Base-by-base conservation (phyloP, 371 early-diverging fungal genomes). In the Mucor mucedo region DNA sequence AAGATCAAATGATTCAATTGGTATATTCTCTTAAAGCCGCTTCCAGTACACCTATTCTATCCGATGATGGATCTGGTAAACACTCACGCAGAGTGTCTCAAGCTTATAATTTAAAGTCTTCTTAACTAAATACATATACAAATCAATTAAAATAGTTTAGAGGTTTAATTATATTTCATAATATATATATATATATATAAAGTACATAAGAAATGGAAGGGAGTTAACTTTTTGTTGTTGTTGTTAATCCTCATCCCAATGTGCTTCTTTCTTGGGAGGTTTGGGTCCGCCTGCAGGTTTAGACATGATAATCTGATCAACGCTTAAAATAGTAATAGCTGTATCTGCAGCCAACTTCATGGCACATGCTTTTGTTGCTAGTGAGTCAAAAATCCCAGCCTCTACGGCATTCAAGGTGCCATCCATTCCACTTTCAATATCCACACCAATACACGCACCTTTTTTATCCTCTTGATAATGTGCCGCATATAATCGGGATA, bases 221-320 rank as follows among this genome's bases (percentile, higher is more conserved):
- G 21, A 21, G 16, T 47, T 16, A 21, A 47, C 7, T 21, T 47
- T 47, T 47, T 47, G 13, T 28, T 50, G 30, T 3, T 30, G 9
- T 65, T 69, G 65, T 53, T 69, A 65, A 69, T 94, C 94, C 73
- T 95, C 93, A 75, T 96, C 97, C 96, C 95, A 95, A 80, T 95
- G 87, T 62, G 84, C 81, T 69, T 92, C 86, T 80, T 93, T 85
- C 89, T 94, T 92, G 63, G 89, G 92, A 60, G 91, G 90, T 77
- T 96, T 96, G 28, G 97, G 98, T 10, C 98, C 98, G 55, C 98
- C 98, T 32, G 98, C 98, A 53, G 92, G 93, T 80, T 97, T 97
- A 63, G 93, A 93, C 98, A 98, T 98, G 79, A 98, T 97, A 69
- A 98, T 94, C 87, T 97, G 98, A 80, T 98, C 98, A 39, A 98